A percentile compares a stretch with the other conserved stretches of the same genome.
Conservation (phyloP, 257 asterid genomes). For the Ophiorrhiza pumila region DNA sequence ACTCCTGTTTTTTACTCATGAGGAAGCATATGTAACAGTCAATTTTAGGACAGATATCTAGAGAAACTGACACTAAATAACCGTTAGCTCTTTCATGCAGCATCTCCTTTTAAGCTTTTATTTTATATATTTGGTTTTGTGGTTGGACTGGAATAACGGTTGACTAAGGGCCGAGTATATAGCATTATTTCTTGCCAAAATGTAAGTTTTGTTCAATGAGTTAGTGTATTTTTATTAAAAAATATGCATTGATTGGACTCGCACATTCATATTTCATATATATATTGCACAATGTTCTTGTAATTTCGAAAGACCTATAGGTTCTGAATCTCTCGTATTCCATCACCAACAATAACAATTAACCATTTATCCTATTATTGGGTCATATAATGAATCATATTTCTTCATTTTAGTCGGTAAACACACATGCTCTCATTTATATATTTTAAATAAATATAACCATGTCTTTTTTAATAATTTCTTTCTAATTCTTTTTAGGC, state of each 20-base stretch:
- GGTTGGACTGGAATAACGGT: background rate
- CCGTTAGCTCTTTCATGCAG: too few species aligned
- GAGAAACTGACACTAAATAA: background rate
- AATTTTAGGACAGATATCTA: background rate
- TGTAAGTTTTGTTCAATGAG: background rate
- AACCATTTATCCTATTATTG: too few species aligned
- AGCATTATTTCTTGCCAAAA: background rate
- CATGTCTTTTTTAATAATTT: too few species aligned
- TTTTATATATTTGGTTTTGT: background rate
- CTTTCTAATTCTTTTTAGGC: too few species aligned
- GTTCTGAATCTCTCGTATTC: background rate
- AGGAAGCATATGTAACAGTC: background rate
- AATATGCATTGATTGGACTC: background rate
- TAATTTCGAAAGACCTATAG: background rate
- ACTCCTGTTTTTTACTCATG: background rate
- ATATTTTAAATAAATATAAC: too few species aligned
- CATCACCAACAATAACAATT: too few species aligned
- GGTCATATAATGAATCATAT: too few species aligned
- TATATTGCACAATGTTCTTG: background rate
- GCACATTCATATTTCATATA: background rate
- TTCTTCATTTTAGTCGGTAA: too few species aligned
- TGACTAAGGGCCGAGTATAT: background rate
- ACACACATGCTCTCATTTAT: too few species aligned
- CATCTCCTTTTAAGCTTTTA: background rate
- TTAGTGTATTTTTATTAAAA: background rate